Evolutionary conservation across 129 eudicot genomes (phyloP), one percentile per base, ranked within the genome.

Genomic region (Mikania micrantha): DNA sequence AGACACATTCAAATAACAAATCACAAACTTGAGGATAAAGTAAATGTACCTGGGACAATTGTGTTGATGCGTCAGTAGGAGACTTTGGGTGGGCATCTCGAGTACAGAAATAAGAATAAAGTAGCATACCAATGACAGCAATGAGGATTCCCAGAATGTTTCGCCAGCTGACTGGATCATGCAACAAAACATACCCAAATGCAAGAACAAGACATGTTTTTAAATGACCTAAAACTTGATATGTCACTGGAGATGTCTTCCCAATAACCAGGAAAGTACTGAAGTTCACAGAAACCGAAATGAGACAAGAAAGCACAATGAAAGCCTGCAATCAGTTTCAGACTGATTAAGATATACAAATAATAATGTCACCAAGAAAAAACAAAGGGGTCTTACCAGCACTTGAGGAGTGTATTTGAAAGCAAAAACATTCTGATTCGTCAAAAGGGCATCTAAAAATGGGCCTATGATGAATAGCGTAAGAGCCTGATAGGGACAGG

Each of bases 251-350:
- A 38, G 95, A 88, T 63, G 91, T 88, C 80, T 88, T 88, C 60
- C 91, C 95, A n/a, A 88, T 88, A 28, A 88, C 95, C 71, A 88
- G 77, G 54, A 88, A 88, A 59, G 95, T 85, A 60, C 95, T 88
- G 83, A 88, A 88, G 88, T 88, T 88, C 54, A 88, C 95, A 19
- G 91, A 85, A 7, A 88, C 95, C 8, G 95, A 88, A 74, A 88
- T 88, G 5, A 88, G 69, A 74, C 95, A 88, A 59, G 95, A 88
- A 4, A 88, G 81, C 45, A 88, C 81, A 32, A 88, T 88, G 72
- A 88, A 85, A 0, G 70, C 91, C 91, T 88, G 81, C 54, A 74
- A 19, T 69, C 28, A 56, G 27, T 32, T 32, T 32, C 36, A 32
- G 34, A 32, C 36, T 32, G 36, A 5, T 32, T 32, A 32, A 32